Evolutionary conservation across 768 basidiomycete species (phyloP).

Genomic region (Sporobolomyces phaffii): DNA sequence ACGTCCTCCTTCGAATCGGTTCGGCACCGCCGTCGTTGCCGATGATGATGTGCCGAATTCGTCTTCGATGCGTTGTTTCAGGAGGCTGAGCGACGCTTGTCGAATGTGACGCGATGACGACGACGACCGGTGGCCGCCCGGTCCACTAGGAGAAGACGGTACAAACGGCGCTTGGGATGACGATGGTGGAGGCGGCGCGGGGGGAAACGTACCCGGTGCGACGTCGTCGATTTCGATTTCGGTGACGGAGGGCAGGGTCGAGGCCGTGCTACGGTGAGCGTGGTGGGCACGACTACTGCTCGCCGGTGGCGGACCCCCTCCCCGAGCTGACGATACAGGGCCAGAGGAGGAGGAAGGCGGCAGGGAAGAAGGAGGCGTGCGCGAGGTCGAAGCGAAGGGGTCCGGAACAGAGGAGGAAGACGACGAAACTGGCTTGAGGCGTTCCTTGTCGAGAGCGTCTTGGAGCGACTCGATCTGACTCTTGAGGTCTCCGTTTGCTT

Average conservation of each 20-base stretch:
- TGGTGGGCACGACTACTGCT: neutral
- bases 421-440: neutral
- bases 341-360: neutral
- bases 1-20: too few species aligned
- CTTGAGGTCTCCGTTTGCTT: conserved; percentile 38
- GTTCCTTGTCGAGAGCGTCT: conserved; percentile 34
- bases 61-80: conserved; percentile 82
- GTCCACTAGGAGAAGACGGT: neutral
- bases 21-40: neutral
- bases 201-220: neutral
- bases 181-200: neutral
- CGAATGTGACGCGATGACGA: conserved; percentile 18
- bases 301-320: too few species aligned
- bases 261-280: conserved; percentile 8
- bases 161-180: neutral
- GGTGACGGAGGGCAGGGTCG: neutral
- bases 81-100: conserved; percentile 49
- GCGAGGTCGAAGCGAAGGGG: neutral
- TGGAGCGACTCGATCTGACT: conserved; percentile 33
- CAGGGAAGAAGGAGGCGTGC: neutral
- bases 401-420: neutral
- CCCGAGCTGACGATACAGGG: too few species aligned
- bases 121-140: neutral
- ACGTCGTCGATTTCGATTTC: conserved; percentile 7
- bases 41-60: conserved; percentile 48